phyloP scores from a whole-genome alignment of 192 early-diverging fungal genomes.

The Entrophospora sp. region DNA sequence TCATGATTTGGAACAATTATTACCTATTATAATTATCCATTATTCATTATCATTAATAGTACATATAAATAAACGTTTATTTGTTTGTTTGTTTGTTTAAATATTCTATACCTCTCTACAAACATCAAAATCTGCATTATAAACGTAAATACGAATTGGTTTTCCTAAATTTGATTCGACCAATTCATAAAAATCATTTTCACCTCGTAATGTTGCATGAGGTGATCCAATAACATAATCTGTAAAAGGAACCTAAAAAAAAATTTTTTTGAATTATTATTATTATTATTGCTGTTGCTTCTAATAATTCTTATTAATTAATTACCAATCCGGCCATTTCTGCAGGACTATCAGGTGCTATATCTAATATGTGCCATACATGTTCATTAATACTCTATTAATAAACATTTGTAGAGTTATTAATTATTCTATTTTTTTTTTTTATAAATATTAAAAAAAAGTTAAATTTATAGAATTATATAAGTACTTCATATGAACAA shows the following conservation, averaged over 20 bases:
- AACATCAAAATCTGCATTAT: conserved; percentile 54
- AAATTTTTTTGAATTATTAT: not conserved
- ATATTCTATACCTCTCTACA: conserved; percentile 58
- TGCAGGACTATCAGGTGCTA: conserved; percentile 60
- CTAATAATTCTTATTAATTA: not conserved
- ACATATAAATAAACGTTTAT: too few species aligned
- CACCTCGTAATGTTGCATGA: conserved; percentile 42
- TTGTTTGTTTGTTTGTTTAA: too few species aligned
- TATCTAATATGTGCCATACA: conserved; percentile 62
- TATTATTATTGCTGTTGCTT: too few species aligned
- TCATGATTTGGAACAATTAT: conserved; percentile 56
- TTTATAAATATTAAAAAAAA: not conserved
- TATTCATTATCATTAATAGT: too few species aligned
- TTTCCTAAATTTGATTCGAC: conserved; percentile 50
- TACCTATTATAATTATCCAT: too few species aligned
- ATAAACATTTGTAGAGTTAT: conserved; percentile 2
- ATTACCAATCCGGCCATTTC: conserved; percentile 53
- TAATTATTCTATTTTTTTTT: too few species aligned
- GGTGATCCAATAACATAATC: conserved; percentile 74
- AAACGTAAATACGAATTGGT: conserved; percentile 56
- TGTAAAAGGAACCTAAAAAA: conserved; percentile 29
- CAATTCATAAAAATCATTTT: conserved; percentile 59
- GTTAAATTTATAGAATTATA: not conserved
- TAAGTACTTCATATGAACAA: conserved; percentile 48
- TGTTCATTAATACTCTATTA: conserved; percentile 37